Evolutionary conservation across 768 basidiomycete genomes (phyloP), one percentile per base, ranked within the genome.

Genomic region (Hygrophoropsis aurantiaca): DNA sequence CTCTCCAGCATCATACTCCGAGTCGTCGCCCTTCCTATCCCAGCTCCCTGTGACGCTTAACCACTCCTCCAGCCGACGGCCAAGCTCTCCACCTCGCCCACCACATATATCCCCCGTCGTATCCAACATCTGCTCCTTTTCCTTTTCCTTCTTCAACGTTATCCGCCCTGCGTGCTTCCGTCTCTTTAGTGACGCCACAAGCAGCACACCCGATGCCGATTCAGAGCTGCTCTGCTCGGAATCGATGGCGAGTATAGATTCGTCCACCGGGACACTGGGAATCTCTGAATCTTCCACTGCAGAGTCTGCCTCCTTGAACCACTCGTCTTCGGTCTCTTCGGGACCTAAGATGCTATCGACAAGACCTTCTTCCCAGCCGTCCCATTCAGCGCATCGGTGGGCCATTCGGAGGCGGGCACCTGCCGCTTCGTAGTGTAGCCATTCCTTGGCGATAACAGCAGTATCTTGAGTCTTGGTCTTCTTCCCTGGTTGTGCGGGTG

Each of bases 301-400:
- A 18, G 53, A 53, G 20, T 69, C 68, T 4, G 57, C 55, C 40
- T 72, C 72, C 55, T 71, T 73, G 62, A 85, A 81, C 87, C 86
- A 90, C 42, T 85, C 84, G 5, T 79, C 80, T 55, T 90, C 84
- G 40, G 74, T 63, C 16, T 88, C 87, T 55, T 81, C 84, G 0
- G 82, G 77, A 1, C 87, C 88, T 16, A 92, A 72, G 25, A 90
- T 87, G 47, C 80, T 82, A 5, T 82, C 80, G 1, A 87, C 79
- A 15, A 93, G 72, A 0, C 88, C 89, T 60, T 92, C 90, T 58
- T 93, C 90, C 90, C 90, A 93, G 2, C 90, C 90, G 55, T 92
- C 90, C 90, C 90, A 92, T 60, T 93, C 90, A 27, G 76, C 80
- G 54, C 84, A 88, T 21, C 88, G 82, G 62, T 93, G 90, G 3